Evolutionary conservation across 768 basidiomycete genomes (phyloP).

Genomic region (Glaciozyma antarctica): DNA sequence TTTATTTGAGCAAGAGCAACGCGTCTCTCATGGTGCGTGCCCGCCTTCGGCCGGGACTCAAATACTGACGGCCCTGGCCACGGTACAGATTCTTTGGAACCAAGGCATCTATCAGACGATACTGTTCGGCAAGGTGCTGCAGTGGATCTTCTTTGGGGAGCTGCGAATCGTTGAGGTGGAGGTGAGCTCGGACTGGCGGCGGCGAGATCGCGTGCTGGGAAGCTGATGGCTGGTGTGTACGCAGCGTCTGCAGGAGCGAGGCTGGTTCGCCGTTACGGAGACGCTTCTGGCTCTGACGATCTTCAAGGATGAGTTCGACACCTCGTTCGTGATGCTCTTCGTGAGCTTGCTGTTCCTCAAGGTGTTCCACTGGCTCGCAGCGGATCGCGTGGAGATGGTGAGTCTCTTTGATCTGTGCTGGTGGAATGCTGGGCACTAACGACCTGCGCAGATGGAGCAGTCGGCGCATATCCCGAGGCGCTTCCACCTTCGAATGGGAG

Average conservation of each 20-base stretch:
- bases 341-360: slow-evolving; percentile 88
- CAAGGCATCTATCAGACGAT: slow-evolving; percentile 72
- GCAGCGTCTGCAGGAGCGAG: slow-evolving; percentile 85
- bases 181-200: slow-evolving; percentile 46
- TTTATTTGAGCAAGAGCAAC: slow-evolving; percentile 84
- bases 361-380: slow-evolving; percentile 94
- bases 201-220: not conserved
- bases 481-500: slow-evolving; percentile 77
- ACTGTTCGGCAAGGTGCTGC: slow-evolving; percentile 63
- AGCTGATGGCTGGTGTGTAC: not conserved
- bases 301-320: slow-evolving; percentile 89
- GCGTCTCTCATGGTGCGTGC: slow-evolving; percentile 74
- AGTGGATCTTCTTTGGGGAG: slow-evolving; percentile 82
- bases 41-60: not conserved
- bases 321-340: slow-evolving; percentile 87
- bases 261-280: slow-evolving; percentile 97
- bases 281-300: slow-evolving; percentile 93
- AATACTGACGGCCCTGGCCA: not conserved
- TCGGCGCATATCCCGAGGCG: slow-evolving; percentile 72
- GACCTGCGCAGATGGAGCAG: slow-evolving; percentile 77
- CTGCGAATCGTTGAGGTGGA: slow-evolving; percentile 82
- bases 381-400: slow-evolving; percentile 94
- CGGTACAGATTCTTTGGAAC: slow-evolving; percentile 71
- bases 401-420: slow-evolving; percentile 31
- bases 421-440: too few relatives aligned